Percentiles rank a stretch among this genome's conserved stretches.
These are phyloP conservation scores for Eimeria acervulina DNA, from an alignment of 169 alveolate species.

Conservation along the genomic window DNA sequence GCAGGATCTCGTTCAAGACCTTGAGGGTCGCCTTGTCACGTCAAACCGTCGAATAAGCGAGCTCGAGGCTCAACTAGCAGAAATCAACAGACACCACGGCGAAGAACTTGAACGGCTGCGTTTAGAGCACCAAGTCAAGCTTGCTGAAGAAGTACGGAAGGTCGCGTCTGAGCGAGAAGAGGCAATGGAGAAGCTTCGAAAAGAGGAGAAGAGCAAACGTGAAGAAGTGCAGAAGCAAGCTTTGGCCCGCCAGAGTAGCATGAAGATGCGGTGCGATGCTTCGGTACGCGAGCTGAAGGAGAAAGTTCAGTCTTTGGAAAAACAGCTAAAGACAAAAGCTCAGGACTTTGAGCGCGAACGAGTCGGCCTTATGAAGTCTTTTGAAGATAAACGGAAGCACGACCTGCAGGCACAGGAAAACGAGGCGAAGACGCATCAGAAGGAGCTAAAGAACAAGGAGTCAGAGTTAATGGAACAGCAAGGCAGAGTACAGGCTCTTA, in stretches of 20 bases:
- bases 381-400: constrained; percentile 56
- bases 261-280: constrained; percentile 74
- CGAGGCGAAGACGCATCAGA: constrained; percentile 50
- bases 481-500: constrained; percentile 77
- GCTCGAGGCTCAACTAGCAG: constrained; percentile 42
- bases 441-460: constrained; percentile 34
- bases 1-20: background rate
- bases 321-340: constrained; percentile 5
- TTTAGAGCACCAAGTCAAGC: background rate
- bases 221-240: constrained; percentile 51
- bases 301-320: constrained; percentile 34
- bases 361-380: background rate
- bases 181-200: constrained; percentile 25
- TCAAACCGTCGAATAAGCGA: constrained; percentile 44
- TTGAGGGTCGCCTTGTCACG: constrained; percentile 46
- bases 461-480: constrained; percentile 64
- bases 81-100: constrained; percentile 15
- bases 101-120: constrained; percentile 59
- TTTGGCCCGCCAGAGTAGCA: constrained; percentile 72
- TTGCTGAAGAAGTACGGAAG: constrained; percentile 34
- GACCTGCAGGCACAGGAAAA: constrained; percentile 27
- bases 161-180: constrained; percentile 33
- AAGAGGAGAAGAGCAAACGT: constrained; percentile 30
- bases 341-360: constrained; percentile 51
- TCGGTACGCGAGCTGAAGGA: constrained; percentile 63